phyloP scores from a whole-genome alignment of 768 basidiomycete species.

The Agaricus subrufescens region DNA sequence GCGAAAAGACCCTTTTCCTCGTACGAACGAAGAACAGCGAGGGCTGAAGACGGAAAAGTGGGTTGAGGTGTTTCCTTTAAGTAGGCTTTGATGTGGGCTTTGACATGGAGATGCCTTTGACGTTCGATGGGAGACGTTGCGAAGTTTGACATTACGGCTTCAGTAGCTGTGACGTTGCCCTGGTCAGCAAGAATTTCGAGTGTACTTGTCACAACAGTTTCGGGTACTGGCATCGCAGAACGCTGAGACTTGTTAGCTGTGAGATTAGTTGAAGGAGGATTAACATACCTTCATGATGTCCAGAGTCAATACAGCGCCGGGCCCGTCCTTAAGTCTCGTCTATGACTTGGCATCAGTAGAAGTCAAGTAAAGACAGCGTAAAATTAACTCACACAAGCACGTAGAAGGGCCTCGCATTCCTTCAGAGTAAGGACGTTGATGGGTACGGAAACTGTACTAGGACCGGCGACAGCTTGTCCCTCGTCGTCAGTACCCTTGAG shows the following conservation, averaged over 20 bases:
- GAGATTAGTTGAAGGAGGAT: background rate
- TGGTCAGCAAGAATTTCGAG: conserved; percentile 43
- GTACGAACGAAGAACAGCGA: conserved; percentile 66
- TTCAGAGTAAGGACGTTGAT: conserved; percentile 40
- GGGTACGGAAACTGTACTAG: conserved; percentile 23
- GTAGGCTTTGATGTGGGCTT: conserved; percentile 36
- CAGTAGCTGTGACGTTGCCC: conserved; percentile 41
- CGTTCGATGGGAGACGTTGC: conserved; percentile 28
- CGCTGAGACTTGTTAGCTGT: conserved; percentile 26
- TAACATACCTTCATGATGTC: conserved; percentile 48
- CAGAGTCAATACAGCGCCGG: conserved; percentile 45
- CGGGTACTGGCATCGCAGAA: conserved; percentile 35
- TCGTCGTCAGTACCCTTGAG: conserved; percentile 12
- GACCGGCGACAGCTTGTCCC: conserved; percentile 10
- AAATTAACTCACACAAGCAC: conserved; percentile 27
- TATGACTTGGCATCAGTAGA: conserved; percentile 19
- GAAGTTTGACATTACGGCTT: conserved; percentile 25
- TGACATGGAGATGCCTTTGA: conserved; percentile 72
- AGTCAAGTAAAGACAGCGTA: background rate
- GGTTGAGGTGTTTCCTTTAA: conserved; percentile 43
- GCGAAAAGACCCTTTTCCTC: conserved; percentile 60
- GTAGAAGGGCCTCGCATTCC: conserved; percentile 55
- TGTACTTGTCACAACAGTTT: conserved; percentile 38
- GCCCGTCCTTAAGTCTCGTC: conserved; percentile 42
- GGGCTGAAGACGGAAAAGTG: conserved; percentile 55